A percentile compares a stretch with the other conserved stretches of the same genome.
These are phyloP conservation scores for Exophiala alcalophila DNA, from an alignment of 2,329 filamentous ascomycete genomes.

Conservation along the genomic window DNA sequence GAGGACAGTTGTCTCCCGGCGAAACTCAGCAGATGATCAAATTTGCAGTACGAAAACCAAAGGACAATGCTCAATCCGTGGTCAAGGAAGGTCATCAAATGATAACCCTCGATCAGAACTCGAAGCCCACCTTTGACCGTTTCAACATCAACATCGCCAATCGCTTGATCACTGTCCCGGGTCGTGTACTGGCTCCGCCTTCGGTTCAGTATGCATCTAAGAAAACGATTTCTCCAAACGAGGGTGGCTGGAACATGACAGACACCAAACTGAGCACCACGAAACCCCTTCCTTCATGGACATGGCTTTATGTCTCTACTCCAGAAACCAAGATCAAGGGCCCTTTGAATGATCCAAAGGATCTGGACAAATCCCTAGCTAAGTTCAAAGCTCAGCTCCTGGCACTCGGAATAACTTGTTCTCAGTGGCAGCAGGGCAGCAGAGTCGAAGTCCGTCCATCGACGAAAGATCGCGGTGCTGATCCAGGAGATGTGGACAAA, in stretches of 20 bases:
- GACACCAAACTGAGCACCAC: slow-evolving; percentile 55
- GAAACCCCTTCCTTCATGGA: slow-evolving; percentile 52
- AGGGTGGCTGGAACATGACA: slow-evolving; percentile 70
- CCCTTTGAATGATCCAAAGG: too few relatives aligned
- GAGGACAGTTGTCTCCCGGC: slow-evolving; percentile 55
- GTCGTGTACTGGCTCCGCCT: slow-evolving; percentile 64
- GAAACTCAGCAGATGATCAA: slow-evolving; percentile 69
- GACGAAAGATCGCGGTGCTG: too few relatives aligned
- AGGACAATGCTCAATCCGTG: slow-evolving; percentile 66
- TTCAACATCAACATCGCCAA: slow-evolving; percentile 50
- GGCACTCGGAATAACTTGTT: too few relatives aligned
- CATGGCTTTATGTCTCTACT: too few relatives aligned
- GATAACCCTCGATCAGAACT: slow-evolving; percentile 1
- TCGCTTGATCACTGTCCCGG: slow-evolving; percentile 67
- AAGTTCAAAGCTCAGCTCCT: too few relatives aligned
- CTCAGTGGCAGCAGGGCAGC: too few relatives aligned
- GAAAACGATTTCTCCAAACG: slow-evolving; percentile 37
- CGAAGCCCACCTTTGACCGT: slow-evolving; percentile 10
- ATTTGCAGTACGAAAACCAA: slow-evolving; percentile 67
- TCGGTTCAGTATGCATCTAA: slow-evolving; percentile 54
- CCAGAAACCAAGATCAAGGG: too few relatives aligned
- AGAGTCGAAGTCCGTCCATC: too few relatives aligned
- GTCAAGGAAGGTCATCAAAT: slow-evolving; percentile 4
- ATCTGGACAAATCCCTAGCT: too few relatives aligned
- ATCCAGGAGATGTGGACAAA: too few relatives aligned